Conservation (phyloP, 495 filamentous ascomycete species). For the Clohesyomyces aquaticus region DNA sequence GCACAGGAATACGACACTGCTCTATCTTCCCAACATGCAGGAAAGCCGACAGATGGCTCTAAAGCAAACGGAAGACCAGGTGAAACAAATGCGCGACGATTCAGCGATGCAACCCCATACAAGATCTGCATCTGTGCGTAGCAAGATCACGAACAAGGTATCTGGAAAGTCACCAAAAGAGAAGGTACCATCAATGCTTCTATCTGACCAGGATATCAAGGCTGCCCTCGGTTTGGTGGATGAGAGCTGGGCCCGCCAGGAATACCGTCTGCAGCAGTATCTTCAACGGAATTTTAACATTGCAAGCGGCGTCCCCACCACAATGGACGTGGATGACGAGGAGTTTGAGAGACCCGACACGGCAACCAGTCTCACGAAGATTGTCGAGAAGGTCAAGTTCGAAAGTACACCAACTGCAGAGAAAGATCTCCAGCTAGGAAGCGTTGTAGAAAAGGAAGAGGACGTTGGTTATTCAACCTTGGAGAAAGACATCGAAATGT, state of each 20-base stretch:
- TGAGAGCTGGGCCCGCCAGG: slow-evolving; percentile 66
- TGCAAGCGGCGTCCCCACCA: slow-evolving; percentile 50
- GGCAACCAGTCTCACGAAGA: slow-evolving; percentile 40
- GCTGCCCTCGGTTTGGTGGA: slow-evolving; percentile 57
- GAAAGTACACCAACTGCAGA: slow-evolving; percentile 48
- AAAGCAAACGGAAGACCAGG: slow-evolving; percentile 63
- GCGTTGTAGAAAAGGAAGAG: slow-evolving; percentile 4
- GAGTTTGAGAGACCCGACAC: slow-evolving; percentile 45
- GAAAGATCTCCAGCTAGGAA: slow-evolving; percentile 42
- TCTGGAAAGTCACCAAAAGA: slow-evolving; percentile 24
- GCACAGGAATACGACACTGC: slow-evolving; percentile 65
- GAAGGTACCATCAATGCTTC: slow-evolving; percentile 3
- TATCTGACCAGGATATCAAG: slow-evolving; percentile 49
- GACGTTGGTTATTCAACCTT: slow-evolving; percentile 9
- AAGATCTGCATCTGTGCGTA: slow-evolving; percentile 29
- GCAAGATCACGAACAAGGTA: slow-evolving; percentile 32
- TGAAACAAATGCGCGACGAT: slow-evolving; percentile 56
- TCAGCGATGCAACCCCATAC: slow-evolving; percentile 39
- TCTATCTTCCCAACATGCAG: slow-evolving; percentile 69
- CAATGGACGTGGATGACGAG: slow-evolving; percentile 45
- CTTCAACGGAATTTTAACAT: slow-evolving; percentile 66
- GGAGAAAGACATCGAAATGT: slow-evolving; percentile 38
- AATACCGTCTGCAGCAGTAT: slow-evolving; percentile 59
- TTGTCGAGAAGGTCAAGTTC: slow-evolving; percentile 45
- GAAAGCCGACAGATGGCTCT: slow-evolving; percentile 64